phyloP scores from a whole-genome alignment of 129 eudicot species.

The Flaveria robusta region DNA sequence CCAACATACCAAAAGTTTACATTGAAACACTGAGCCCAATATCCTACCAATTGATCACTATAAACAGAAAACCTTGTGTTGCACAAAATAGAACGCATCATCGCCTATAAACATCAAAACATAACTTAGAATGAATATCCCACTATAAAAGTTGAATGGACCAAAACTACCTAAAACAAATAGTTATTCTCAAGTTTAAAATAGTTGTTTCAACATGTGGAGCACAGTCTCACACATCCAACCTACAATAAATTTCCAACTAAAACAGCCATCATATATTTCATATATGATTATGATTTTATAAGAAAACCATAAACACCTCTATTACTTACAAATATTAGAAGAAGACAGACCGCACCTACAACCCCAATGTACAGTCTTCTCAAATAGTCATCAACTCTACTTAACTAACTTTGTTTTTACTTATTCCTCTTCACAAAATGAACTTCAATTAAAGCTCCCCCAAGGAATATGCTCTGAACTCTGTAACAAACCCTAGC shows the following conservation, averaged over 20 bases:
- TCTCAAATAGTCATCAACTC: background rate
- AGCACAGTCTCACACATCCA: background rate
- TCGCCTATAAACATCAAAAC: no score
- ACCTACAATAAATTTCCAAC: background rate
- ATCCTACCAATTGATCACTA: no score
- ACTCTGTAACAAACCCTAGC: constrained; percentile 9
- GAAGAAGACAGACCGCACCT: background rate
- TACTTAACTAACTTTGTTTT: background rate
- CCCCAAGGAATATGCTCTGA: background rate
- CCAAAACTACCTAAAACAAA: background rate
- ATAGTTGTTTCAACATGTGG: background rate
- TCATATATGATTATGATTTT: background rate
- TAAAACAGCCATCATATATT: background rate
- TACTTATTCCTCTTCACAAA: no score
- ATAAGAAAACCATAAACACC: background rate
- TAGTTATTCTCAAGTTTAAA: background rate
- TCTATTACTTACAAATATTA: background rate
- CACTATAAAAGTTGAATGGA: background rate
- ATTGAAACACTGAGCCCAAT: no score
- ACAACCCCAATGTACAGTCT: no score
- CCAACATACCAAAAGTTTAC: no score
- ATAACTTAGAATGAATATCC: background rate
- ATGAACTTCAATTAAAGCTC: background rate
- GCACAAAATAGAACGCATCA: no score
- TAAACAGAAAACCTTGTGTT: no score